Conservation (phyloP, 2,329 filamentous ascomycete genomes). For the Aspergillus candidus region DNA sequence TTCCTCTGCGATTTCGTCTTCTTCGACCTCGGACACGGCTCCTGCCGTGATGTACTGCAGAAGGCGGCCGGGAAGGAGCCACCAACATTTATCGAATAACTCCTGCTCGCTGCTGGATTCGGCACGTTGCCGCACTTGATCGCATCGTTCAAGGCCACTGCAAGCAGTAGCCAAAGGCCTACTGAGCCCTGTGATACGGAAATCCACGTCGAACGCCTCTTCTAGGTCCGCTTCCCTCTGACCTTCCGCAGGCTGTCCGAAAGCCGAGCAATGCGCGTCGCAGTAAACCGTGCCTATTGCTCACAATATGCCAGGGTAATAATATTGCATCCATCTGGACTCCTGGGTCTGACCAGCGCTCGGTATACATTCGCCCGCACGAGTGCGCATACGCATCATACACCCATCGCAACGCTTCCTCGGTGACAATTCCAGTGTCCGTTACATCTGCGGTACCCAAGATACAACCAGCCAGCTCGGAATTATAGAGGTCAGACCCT, state of each 20-base stretch:
- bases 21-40: background rate
- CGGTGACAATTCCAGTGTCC: background rate
- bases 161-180: background rate
- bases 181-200: constrained; percentile 1
- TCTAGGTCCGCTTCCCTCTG: background rate
- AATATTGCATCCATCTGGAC: background rate
- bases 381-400: background rate
- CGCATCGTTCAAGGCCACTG: background rate
- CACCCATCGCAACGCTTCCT: background rate
- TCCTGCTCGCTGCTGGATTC: too few species aligned
- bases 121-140: background rate
- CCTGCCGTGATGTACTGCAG: background rate
- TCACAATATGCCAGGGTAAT: background rate
- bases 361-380: background rate
- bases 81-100: background rate
- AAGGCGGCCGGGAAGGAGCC: background rate
- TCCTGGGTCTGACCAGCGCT: background rate
- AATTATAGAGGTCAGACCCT: background rate
- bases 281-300: background rate
- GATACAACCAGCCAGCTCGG: background rate
- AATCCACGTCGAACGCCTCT: background rate
- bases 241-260: background rate
- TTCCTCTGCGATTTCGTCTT: background rate
- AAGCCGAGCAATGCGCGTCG: background rate
- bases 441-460: background rate